Evolutionary conservation across 306 rosid species (phyloP), one percentile per base, ranked within the genome.

Genomic region (Lotus japonicus): DNA sequence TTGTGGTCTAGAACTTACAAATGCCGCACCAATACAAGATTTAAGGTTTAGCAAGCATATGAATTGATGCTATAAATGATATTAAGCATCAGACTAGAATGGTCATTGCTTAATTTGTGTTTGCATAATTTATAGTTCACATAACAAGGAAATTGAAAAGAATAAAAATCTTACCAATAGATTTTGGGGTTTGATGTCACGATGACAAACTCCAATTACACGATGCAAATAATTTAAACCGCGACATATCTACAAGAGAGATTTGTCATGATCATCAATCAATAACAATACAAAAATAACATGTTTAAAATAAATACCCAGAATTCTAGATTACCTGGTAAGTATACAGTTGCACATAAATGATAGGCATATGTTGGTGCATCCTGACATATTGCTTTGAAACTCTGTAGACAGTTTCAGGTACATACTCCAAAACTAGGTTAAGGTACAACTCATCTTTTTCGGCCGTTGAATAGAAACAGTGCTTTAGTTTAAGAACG

Each of bases 161-260:
- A 12, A 5, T 10, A 58, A 9, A 66, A 63, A 11, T 4, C 85
- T 68, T 84, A 89, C 98, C 96, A 92, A 84, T n/a, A 92, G 76
- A 83, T 92, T 92, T 69, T 92, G 98, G 41, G 98, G 97, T 79
- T 92, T 92, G 76, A 92, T 84, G 84, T 92, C 98, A 58, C 98
- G 97, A 68, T 92, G 98, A 71, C 94, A 86, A 63, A 89, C 95
- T 48, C 95, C 95, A 45, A 92, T 70, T 26, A 89, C 98, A n/a
- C 83, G 80, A 75, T 92, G 98, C 69, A 92, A 23, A 78, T 92
- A 92, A 79, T 88, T 92, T 60, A 92, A 76, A 1, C 89, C 97
- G 14, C 96, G 98, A 1, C 97, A 92, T 70, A 92, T 92, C 98
- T 92, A 77, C 85, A 78, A 17, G 61, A 78, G 45, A 35, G 28